A percentile compares a stretch with the other conserved stretches of the same genome.
Conservation (phyloP, 1,284 basidiomycete species). For the Heterobasidion annosum region DNA sequence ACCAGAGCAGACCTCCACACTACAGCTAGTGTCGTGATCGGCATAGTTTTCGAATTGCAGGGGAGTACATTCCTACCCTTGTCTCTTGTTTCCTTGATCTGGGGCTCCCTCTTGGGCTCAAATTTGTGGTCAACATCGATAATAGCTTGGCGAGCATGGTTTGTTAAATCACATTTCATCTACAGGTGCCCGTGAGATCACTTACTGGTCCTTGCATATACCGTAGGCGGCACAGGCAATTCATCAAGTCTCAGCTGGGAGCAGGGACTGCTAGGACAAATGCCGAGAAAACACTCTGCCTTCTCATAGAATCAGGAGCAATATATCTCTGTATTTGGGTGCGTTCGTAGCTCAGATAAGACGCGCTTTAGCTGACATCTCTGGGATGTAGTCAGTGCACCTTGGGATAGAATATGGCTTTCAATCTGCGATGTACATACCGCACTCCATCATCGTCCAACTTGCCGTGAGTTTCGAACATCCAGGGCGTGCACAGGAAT, state of each 20-base stretch:
- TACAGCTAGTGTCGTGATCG: too few species aligned
- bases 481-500: neutral
- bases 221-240: neutral
- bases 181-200: neutral
- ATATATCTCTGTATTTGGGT: slow-evolving; percentile 8
- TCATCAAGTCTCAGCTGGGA: neutral
- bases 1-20: too few species aligned
- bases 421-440: too few species aligned
- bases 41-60: too few species aligned
- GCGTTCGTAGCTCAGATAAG: neutral
- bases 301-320: slow-evolving; percentile 7
- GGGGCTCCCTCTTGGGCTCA: neutral
- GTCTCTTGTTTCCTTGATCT: too few species aligned
- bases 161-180: neutral
- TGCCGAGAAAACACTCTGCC: slow-evolving; percentile 4
- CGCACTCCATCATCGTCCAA: too few species aligned
- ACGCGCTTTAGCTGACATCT: neutral
- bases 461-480: neutral
- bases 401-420: too few species aligned
- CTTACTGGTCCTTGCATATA: neutral
- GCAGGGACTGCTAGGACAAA: neutral
- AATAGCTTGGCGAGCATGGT: neutral
- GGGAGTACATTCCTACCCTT: too few species aligned
- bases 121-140: neutral
- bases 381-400: too few species aligned